phyloP scores from a whole-genome alignment of 208 protist genomes.

The Acanthamoeba quina region DNA sequence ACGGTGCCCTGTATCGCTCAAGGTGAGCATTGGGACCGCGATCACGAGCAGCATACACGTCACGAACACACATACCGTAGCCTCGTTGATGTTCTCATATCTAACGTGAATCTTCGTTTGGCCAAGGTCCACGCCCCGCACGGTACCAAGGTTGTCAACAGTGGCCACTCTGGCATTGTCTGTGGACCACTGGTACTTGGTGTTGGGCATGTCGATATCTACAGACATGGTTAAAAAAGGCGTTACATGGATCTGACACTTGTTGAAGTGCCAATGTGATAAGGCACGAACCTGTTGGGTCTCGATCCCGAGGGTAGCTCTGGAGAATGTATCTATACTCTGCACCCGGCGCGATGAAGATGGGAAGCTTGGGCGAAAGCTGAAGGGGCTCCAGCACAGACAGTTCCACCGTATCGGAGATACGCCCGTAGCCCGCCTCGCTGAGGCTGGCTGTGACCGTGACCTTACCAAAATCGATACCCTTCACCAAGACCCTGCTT shows the following conservation, averaged over 20 bases:
- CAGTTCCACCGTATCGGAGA: slow-evolving; percentile 47
- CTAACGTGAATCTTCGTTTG: slow-evolving; percentile 24
- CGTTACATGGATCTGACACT: not conserved
- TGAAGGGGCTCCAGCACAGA: slow-evolving; percentile 70
- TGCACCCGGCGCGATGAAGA: slow-evolving; percentile 57
- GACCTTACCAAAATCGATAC: slow-evolving; percentile 71
- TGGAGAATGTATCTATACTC: slow-evolving; percentile 42
- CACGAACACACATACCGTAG: slow-evolving; percentile 20
- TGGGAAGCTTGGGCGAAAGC: slow-evolving; percentile 41
- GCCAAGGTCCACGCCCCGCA: slow-evolving; percentile 44
- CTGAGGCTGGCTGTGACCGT: slow-evolving; percentile 60
- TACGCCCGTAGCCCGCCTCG: slow-evolving; percentile 32
- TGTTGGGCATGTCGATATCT: slow-evolving; percentile 68
- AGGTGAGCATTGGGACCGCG: not conserved
- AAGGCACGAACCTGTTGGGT: slow-evolving; percentile 24
- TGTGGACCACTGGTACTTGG: slow-evolving; percentile 65
- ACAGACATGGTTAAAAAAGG: not conserved
- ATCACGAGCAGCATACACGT: not conserved
- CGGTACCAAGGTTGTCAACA: slow-evolving; percentile 33
- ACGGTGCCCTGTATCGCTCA: not conserved
- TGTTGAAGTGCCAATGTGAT: not conserved
- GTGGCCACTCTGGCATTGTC: slow-evolving; percentile 38
- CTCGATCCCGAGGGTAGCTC: slow-evolving; percentile 48
- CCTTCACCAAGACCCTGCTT: slow-evolving; percentile 19
- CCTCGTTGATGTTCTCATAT: slow-evolving; percentile 73